These are phyloP conservation scores for Pycnococcus provasolii DNA, from an alignment of 139 green algal species.

Conservation along the genomic window DNA sequence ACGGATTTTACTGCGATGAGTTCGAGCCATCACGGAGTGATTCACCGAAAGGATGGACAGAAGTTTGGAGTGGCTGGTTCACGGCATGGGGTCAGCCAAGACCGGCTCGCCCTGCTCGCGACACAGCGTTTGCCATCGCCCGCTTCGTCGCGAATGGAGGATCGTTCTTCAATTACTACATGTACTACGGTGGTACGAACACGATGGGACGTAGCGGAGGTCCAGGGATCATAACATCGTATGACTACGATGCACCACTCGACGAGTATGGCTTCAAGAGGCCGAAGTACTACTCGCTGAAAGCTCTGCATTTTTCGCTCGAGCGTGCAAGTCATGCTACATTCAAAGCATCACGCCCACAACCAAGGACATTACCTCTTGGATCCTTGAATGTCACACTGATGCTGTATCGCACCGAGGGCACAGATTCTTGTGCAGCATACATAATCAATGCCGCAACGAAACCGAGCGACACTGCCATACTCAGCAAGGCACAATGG, in stretches of 20 bases:
- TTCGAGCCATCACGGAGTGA: not conserved
- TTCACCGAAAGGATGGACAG: slow-evolving; percentile 8
- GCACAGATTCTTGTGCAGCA: too few species aligned
- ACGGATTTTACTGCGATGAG: slow-evolving; percentile 16
- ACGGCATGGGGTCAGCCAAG: not conserved
- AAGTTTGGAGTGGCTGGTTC: slow-evolving; percentile 12
- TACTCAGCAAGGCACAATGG: too few species aligned
- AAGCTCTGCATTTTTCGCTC: not conserved
- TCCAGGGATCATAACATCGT: slow-evolving; percentile 7
- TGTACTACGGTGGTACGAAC: slow-evolving; percentile 15
- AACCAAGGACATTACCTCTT: too few species aligned
- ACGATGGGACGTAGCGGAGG: not conserved
- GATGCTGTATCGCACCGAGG: too few species aligned
- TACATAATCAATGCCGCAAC: too few species aligned
- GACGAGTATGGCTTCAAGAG: slow-evolving; percentile 6
- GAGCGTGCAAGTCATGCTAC: too few species aligned
- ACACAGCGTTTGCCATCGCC: slow-evolving; percentile 10
- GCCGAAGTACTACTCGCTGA: slow-evolving; percentile 5
- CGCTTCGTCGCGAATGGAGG: slow-evolving; percentile 3
- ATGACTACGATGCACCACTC: slow-evolving; percentile 15
- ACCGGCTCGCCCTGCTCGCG: not conserved
- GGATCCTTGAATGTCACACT: too few species aligned
- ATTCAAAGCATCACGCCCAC: too few species aligned
- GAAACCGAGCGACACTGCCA: too few species aligned
- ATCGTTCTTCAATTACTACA: slow-evolving; percentile 10